Conservation (phyloP, 2,329 filamentous ascomycete species). For the Aspergillus flavus region DNA sequence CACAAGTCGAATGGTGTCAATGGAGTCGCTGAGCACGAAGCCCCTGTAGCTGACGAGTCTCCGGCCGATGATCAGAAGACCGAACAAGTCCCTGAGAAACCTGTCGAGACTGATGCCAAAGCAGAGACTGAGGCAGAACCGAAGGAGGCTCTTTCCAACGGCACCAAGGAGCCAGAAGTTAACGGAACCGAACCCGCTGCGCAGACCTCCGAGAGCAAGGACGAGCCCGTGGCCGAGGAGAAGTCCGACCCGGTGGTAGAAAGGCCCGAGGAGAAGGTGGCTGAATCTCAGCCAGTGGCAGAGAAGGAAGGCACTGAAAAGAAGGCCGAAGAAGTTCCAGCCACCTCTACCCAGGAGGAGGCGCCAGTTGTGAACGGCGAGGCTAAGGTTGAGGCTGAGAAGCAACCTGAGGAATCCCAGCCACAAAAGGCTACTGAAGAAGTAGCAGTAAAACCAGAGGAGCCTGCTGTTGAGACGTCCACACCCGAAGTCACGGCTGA, state of each 20-base stretch:
- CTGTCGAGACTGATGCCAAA: conserved; percentile 6
- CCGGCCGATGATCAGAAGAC: conserved; percentile 12
- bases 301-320: not conserved
- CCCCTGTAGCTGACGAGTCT: conserved; percentile 6
- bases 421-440: conserved; percentile 10
- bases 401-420: conserved; percentile 10
- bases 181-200: conserved; percentile 16
- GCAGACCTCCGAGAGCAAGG: conserved; percentile 10
- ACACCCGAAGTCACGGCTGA: conserved; percentile 4
- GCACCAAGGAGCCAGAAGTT: conserved; percentile 11
- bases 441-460: conserved; percentile 5
- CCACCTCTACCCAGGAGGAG: conserved; percentile 3
- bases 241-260: conserved; percentile 5
- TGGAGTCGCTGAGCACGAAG: conserved; percentile 7
- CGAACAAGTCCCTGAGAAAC: conserved; percentile 8
- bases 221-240: conserved; percentile 1
- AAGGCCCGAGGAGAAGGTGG: conserved; percentile 2
- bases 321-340: conserved; percentile 9
- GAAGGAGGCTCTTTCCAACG: conserved; percentile 10
- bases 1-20: conserved; percentile 13
- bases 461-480: conserved; percentile 11
- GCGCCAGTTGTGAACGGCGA: not conserved
- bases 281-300: conserved; percentile 4
- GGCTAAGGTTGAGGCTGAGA: conserved; percentile 4
- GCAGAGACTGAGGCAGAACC: conserved; percentile 3